Evolutionary conservation across 75 land plant genomes (phyloP), one percentile per base, ranked within the genome.

Genomic region (Gnetum montanum): DNA sequence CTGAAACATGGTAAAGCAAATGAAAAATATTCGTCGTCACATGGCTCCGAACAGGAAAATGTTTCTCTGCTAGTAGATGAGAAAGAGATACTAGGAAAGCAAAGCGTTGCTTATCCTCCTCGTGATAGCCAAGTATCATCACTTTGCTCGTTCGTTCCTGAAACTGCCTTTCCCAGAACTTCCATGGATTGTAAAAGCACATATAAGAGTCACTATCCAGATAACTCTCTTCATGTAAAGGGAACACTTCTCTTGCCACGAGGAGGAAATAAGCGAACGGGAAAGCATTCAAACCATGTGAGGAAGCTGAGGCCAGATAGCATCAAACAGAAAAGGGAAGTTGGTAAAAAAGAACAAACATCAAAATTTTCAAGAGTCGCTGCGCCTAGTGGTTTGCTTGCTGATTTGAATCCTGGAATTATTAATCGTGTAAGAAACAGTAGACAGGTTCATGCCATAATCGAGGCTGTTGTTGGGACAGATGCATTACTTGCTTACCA

Each of bases 321-420:
- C 1, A 0, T 54, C 15, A 76, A 73, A 38, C 76, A 61, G 37
- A 80, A 58, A 44, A 64, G 55, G 49, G 83, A 75, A 41, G 11
- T 51, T 36, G 77, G 68, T 48, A 83, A 72, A 67, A 77, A 54
- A 58, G 82, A 81, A 41, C 70, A 74, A 35, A 64, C 65, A 31
- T 83, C 70, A 47, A 82, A 74, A 74, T 85, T 76, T 36, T 38
- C 78, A 7, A 78, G 76, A 49, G 46, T 82, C 58, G 73, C 71
- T 33, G 81, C 79, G 59, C 90, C 95, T 6, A 82, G 81, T 69
- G 95, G 90, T 15, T 36, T 89, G 54, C 80, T 90, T 26, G 75
- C 73, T 36, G 76, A 62, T n/a, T 61, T 90, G 49, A 86, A 82
- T 48, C 96, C 96, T 49, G 96, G 96, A 4, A 90, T 90, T 26